Conservation (phyloP, 1,284 basidiomycete genomes). For the Trametes pubescens region DNA sequence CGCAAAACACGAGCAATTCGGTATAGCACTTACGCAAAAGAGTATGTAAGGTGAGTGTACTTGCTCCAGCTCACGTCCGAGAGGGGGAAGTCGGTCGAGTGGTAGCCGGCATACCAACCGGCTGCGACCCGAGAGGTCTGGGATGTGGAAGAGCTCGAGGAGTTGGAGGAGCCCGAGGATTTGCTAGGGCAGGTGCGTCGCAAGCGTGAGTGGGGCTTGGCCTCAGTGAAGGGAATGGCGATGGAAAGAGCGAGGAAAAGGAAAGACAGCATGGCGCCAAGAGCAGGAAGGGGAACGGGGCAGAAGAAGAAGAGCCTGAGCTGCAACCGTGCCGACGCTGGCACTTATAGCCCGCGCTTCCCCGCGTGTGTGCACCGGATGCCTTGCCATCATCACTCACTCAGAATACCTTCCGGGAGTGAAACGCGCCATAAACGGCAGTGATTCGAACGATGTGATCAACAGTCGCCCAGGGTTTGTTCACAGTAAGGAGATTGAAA, state of each 20-base stretch:
- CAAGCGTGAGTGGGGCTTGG: conserved; percentile 9
- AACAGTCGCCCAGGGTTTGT: not conserved
- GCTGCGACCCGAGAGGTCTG: conserved; percentile 48
- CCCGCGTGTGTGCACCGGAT: conserved; percentile 14
- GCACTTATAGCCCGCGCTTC: conserved; percentile 8
- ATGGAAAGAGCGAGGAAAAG: conserved; percentile 18
- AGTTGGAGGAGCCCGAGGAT: not conserved
- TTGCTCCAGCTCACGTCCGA: conserved; percentile 62
- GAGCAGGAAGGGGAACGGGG: not conserved
- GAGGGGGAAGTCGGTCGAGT: conserved; percentile 55
- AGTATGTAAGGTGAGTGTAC: conserved; percentile 71
- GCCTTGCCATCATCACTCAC: not conserved
- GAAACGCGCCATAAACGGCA: not conserved
- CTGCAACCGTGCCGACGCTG: not conserved
- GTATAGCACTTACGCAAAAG: conserved; percentile 61
- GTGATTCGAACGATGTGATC: not conserved
- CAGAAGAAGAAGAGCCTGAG: conserved; percentile 5
- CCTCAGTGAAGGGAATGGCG: conserved; percentile 17
- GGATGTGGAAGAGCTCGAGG: conserved; percentile 2
- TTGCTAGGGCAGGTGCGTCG: conserved; percentile 13
- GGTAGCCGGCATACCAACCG: conserved; percentile 75
- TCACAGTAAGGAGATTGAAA: not conserved
- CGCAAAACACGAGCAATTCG: too few relatives aligned
- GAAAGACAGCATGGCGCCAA: conserved; percentile 22
- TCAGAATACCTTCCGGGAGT: not conserved